Evolutionary conservation across 75 land plant genomes (phyloP).

Genomic region (Adiantum capillusveneris): DNA sequence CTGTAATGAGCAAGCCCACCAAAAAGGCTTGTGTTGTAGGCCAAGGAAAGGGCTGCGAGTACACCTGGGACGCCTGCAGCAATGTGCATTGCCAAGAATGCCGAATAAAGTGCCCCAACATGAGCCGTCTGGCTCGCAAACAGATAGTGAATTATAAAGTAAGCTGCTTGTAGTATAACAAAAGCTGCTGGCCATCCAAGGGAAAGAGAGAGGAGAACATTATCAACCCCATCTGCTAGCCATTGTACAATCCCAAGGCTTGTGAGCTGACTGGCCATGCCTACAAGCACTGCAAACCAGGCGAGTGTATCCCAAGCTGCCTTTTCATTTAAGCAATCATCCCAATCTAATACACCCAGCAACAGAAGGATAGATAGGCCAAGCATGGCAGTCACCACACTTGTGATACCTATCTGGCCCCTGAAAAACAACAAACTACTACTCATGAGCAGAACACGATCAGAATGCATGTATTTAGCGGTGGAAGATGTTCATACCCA

Average conservation of each 20-base stretch:
- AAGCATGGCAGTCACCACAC: conserved; percentile 41
- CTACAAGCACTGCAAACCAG: conserved; percentile 46
- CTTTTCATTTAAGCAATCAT: conserved; percentile 40
- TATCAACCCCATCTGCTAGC: conserved; percentile 28
- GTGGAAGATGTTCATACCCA: conserved; percentile 18
- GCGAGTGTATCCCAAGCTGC: conserved; percentile 41
- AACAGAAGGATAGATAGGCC: conserved; percentile 29
- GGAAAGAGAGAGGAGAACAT: conserved; percentile 20
- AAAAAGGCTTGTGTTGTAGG: conserved; percentile 36
- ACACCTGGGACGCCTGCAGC: conserved; percentile 31
- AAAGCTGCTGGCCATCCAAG: conserved; percentile 38
- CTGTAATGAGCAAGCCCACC: conserved; percentile 39
- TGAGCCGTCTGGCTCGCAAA: conserved; percentile 44
- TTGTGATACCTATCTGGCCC: conserved; percentile 26
- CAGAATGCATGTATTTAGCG: background rate
- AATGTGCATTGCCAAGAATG: conserved; percentile 34
- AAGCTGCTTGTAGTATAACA: conserved; percentile 22
- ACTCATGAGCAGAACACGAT: no score
- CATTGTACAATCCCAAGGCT: conserved; percentile 28
- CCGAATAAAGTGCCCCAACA: conserved; percentile 38
- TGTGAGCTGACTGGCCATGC: conserved; percentile 32
- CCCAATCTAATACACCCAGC: conserved; percentile 33
- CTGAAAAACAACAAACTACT: conserved; percentile 2
- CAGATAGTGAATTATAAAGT: conserved; percentile 30
- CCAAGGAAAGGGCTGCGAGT: conserved; percentile 28